phyloP scores from a whole-genome alignment of 345 rosid species.

The Psidium guajava region DNA sequence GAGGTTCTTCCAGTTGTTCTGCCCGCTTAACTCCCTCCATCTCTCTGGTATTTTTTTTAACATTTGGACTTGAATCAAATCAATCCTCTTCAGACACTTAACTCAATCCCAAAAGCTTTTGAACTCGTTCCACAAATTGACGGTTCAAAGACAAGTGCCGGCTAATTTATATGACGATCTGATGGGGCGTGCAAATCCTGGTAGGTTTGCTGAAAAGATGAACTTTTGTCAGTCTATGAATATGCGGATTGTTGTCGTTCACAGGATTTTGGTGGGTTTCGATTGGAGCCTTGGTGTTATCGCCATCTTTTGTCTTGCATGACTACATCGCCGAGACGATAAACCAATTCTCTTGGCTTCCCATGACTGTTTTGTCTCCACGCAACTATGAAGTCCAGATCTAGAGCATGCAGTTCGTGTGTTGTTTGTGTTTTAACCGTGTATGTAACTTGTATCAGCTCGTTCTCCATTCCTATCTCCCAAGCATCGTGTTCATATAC shows the following conservation, averaged over 20 bases:
- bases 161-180: not conserved
- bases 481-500: not conserved
- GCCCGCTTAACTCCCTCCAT: constrained; percentile 69
- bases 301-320: not conserved
- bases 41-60: constrained; percentile 22
- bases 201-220: not conserved
- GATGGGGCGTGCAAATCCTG: not conserved
- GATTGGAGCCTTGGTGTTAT: not conserved
- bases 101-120: not conserved
- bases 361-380: not conserved
- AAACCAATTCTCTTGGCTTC: not conserved
- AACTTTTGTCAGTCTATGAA: not conserved
- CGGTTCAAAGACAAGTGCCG: not conserved
- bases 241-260: not conserved
- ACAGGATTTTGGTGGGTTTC: not conserved
- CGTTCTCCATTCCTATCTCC: not conserved
- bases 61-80: not conserved
- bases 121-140: not conserved
- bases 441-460: not conserved
- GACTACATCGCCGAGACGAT: not conserved
- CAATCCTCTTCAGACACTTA: not conserved
- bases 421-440: not conserved
- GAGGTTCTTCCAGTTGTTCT: constrained; percentile 44
- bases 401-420: not conserved
- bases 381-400: not conserved